phyloP scores from a whole-genome alignment of 768 basidiomycete genomes.

The Amanita rubescens region DNA sequence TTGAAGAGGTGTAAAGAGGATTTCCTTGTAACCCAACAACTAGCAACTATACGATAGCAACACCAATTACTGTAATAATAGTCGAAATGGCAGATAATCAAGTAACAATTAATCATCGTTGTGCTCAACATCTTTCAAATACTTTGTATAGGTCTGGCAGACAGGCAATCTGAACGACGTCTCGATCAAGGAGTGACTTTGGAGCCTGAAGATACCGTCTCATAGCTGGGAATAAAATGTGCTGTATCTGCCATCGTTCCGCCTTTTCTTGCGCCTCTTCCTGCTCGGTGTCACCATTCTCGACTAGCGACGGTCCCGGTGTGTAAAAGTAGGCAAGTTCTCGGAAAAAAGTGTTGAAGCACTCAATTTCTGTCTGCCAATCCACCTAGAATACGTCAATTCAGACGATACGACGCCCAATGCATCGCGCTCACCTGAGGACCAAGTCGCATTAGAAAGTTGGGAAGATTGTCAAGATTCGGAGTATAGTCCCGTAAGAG shows the following conservation, averaged over 20 bases:
- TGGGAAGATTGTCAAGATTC: conserved; percentile 83
- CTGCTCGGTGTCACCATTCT: conserved; percentile 18
- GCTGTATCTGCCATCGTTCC: conserved; percentile 82
- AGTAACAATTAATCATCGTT: background rate
- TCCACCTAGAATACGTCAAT: conserved; percentile 19
- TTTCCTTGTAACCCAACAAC: conserved; percentile 1
- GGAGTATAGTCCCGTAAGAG: conserved; percentile 85
- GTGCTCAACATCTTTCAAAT: conserved; percentile 78
- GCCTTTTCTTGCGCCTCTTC: conserved; percentile 44
- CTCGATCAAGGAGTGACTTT: conserved; percentile 56
- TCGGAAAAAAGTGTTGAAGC: conserved; percentile 78
- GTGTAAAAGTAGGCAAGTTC: conserved; percentile 92
- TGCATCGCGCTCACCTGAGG: conserved; percentile 55
- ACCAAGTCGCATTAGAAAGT: conserved; percentile 85
- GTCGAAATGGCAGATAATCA: background rate
- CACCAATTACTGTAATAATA: background rate
- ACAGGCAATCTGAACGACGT: conserved; percentile 84
- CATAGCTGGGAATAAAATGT: conserved; percentile 83
- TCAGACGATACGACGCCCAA: background rate
- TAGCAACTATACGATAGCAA: background rate
- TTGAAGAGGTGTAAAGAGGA: background rate
- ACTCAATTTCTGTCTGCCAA: conserved; percentile 80
- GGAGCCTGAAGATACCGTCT: conserved; percentile 67
- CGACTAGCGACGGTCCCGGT: conserved; percentile 41
- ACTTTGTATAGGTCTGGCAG: conserved; percentile 90